Evolutionary conservation across 441 rosid genomes (phyloP).

Genomic region (Mallotus repandus): DNA sequence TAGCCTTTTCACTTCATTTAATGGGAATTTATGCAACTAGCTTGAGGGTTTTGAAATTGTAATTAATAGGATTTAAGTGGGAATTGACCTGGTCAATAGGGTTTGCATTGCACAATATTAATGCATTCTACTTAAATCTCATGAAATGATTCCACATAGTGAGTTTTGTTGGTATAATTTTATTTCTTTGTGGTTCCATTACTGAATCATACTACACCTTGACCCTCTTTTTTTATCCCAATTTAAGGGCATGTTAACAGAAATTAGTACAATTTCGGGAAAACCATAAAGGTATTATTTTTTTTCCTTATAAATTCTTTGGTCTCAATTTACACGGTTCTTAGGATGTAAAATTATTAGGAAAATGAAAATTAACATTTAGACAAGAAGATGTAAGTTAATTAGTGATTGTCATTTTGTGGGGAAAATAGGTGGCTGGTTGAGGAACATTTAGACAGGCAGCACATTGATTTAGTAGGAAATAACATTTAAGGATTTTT

Average conservation of each 20-base stretch:
- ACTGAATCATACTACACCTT: background rate
- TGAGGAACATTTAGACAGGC: constrained; percentile 6
- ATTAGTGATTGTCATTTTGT: background rate
- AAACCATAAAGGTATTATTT: too few species aligned
- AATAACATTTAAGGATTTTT: background rate
- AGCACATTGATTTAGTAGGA: background rate
- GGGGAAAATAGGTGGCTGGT: background rate
- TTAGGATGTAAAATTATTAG: too few species aligned
- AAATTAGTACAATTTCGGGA: too few species aligned
- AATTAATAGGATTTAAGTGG: background rate
- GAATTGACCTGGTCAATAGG: background rate
- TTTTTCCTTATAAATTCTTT: too few species aligned
- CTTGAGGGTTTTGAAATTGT: background rate
- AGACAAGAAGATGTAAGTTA: too few species aligned
- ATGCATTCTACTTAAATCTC: background rate
- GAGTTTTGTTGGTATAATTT: background rate
- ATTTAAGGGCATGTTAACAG: too few species aligned
- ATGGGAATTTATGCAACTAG: background rate
- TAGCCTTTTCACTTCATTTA: background rate
- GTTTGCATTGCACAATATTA: too few species aligned
- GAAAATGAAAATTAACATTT: too few species aligned
- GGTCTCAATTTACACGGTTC: too few species aligned
- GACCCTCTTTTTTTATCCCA: background rate
- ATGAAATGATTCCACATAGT: too few species aligned
- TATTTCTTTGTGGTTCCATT: background rate